phyloP scores from a whole-genome alignment of 805 yeast genomes.

The Ogataea methanolica region DNA sequence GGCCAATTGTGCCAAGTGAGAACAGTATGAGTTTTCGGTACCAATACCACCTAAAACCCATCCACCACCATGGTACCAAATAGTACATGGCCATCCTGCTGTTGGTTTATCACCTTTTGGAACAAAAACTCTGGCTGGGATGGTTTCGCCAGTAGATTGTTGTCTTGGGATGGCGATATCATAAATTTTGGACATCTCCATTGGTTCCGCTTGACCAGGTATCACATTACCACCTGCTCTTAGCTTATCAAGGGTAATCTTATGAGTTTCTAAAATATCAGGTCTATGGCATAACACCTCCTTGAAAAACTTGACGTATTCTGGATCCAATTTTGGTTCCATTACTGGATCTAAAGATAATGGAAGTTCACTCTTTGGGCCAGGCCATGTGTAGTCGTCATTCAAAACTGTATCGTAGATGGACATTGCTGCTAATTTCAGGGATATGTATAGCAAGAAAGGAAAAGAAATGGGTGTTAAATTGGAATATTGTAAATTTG shows the following conservation, averaged over 20 bases:
- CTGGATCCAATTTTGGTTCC: slow-evolving; percentile 18
- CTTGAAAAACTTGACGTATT: slow-evolving; percentile 16
- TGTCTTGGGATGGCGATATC: slow-evolving; percentile 24
- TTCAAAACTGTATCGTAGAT: slow-evolving; percentile 11
- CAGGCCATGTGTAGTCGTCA: slow-evolving; percentile 24
- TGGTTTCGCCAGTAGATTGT: slow-evolving; percentile 22
- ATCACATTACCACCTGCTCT: slow-evolving; percentile 16
- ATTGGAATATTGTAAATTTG: not conserved
- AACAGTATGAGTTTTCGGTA: slow-evolving; percentile 37
- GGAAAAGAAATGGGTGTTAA: not conserved
- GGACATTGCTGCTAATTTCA: not conserved
- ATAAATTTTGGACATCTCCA: slow-evolving; percentile 15
- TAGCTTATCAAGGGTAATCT: slow-evolving; percentile 16
- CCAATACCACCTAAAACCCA: slow-evolving; percentile 30
- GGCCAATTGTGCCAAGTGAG: slow-evolving; percentile 34
- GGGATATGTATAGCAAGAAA: not conserved
- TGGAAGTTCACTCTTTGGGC: slow-evolving; percentile 22
- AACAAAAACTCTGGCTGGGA: slow-evolving; percentile 26
- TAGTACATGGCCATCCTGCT: slow-evolving; percentile 26
- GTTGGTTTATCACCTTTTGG: slow-evolving; percentile 23
- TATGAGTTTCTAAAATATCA: slow-evolving; percentile 15
- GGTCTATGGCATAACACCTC: slow-evolving; percentile 13
- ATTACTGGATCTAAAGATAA: slow-evolving; percentile 19
- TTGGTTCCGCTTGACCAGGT: slow-evolving; percentile 26
- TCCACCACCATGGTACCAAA: slow-evolving; percentile 34